Conservation (phyloP, 176 grass and related monocot genomes). For the Stipa capillata region DNA sequence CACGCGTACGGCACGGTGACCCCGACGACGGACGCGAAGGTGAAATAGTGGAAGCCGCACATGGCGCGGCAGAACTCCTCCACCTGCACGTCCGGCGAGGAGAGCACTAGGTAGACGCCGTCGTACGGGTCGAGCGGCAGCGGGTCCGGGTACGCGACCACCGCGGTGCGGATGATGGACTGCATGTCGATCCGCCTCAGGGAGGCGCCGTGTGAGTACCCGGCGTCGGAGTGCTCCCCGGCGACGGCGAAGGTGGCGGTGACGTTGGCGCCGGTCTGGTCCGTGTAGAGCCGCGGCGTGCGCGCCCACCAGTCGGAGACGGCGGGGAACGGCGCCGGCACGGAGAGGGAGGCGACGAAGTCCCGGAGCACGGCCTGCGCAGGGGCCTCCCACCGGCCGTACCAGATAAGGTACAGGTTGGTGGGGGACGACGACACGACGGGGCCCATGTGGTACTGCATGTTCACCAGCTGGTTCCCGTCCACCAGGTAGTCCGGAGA, state of each 20-base stretch:
- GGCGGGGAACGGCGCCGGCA: conserved; percentile 38
- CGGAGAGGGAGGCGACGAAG: conserved; percentile 72
- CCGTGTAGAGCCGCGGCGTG: conserved; percentile 54
- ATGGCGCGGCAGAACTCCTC: conserved; percentile 82
- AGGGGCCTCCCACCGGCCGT: conserved; percentile 57
- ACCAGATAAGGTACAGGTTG: conserved; percentile 88
- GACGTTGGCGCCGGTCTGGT: conserved; percentile 68
- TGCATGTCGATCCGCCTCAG: conserved; percentile 65
- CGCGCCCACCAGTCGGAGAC: conserved; percentile 71
- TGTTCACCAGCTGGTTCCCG: conserved; percentile 50
- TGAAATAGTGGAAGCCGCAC: conserved; percentile 95
- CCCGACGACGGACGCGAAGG: conserved; percentile 60
- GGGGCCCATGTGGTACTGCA: conserved; percentile 89
- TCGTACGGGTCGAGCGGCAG: conserved; percentile 57
- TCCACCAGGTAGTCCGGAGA: conserved; percentile 38
- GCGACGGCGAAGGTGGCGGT: conserved; percentile 44
- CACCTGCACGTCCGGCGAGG: conserved; percentile 63
- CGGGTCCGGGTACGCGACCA: conserved; percentile 34
- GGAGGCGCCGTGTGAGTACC: conserved; percentile 52
- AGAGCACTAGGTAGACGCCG: conserved; percentile 84
- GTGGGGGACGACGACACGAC: conserved; percentile 49
- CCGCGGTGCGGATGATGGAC: conserved; percentile 57
- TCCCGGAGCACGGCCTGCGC: conserved; percentile 61
- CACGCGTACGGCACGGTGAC: conserved; percentile 80
- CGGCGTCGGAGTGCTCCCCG: conserved; percentile 49